Conservation (phyloP, 371 early-diverging fungal genomes). For the Encephalitozoon hellem region DNA sequence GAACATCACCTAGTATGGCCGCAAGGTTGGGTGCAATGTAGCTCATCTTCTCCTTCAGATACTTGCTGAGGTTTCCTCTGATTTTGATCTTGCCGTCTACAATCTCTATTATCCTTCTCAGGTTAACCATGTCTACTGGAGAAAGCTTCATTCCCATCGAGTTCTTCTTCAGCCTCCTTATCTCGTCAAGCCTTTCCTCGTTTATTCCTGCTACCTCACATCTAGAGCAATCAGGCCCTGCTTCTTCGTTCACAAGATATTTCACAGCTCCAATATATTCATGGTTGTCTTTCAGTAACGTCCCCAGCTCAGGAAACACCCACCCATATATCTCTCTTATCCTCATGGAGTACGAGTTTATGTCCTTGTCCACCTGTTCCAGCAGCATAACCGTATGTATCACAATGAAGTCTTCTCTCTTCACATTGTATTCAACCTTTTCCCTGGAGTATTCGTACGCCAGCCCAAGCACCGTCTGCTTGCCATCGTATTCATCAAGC, state of each 20-base stretch:
- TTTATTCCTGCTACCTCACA: background rate
- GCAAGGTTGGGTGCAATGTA: constrained; percentile 90
- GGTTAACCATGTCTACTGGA: constrained; percentile 1
- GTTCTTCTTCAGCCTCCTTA: background rate
- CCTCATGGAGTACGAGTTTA: constrained; percentile 81
- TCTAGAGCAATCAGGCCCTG: background rate
- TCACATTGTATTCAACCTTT: constrained; percentile 86
- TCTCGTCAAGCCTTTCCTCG: background rate
- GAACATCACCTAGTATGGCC: constrained; percentile 84
- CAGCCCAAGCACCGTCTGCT: constrained; percentile 81
- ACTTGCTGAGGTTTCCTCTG: constrained; percentile 74
- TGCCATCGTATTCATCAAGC: constrained; percentile 67
- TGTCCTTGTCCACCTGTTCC: constrained; percentile 83
- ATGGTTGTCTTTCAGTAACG: background rate
- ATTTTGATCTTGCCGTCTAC: constrained; percentile 63
- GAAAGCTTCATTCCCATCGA: constrained; percentile 18
- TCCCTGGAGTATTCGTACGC: constrained; percentile 86
- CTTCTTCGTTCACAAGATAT: background rate
- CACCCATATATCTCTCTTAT: constrained; percentile 49
- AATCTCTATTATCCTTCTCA: constrained; percentile 8
- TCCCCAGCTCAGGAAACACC: constrained; percentile 8
- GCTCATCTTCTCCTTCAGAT: constrained; percentile 83
- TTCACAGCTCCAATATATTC: constrained; percentile 11
- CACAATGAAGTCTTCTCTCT: constrained; percentile 78
- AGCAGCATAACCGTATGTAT: constrained; percentile 76